Evolutionary conservation across 805 yeast species (phyloP).

Genomic region (Huiozyma sinensis): DNA sequence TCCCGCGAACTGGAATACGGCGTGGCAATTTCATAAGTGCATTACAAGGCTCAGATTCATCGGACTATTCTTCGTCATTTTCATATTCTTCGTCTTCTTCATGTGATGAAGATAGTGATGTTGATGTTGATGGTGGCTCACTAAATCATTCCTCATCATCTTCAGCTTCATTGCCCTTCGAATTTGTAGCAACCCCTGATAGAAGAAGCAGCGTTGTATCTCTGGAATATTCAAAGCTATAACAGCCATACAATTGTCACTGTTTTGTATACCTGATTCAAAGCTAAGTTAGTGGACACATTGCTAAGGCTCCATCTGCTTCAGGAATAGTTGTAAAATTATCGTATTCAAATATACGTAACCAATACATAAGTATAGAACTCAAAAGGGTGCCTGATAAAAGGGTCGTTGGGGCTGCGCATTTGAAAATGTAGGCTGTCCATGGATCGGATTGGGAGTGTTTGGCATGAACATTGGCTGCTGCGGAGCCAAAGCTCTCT

Average conservation of each 20-base stretch:
- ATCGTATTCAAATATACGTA: too few species aligned
- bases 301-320: too few species aligned
- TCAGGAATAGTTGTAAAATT: too few species aligned
- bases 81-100: neutral
- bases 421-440: neutral
- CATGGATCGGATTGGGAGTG: neutral
- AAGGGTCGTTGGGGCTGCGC: slow-evolving; percentile 1
- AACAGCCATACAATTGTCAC: neutral
- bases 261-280: too few species aligned
- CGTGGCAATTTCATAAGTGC: slow-evolving; percentile 4
- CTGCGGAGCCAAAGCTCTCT: neutral
- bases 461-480: slow-evolving; percentile 1
- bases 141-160: neutral
- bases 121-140: neutral
- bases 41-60: slow-evolving; percentile 3
- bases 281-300: too few species aligned
- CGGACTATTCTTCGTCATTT: slow-evolving; percentile 1
- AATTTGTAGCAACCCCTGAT: slow-evolving; percentile 23
- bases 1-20: slow-evolving; percentile 2
- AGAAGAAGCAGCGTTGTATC: slow-evolving; percentile 15
- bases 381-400: slow-evolving; percentile 1
- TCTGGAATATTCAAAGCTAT: slow-evolving; percentile 1
- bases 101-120: too few species aligned
- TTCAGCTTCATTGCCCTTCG: slow-evolving; percentile 12
- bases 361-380: neutral